Evolutionary conservation across 345 rosid species (phyloP), one percentile per base, ranked within the genome.

Genomic region (Euphorbia peplus): DNA sequence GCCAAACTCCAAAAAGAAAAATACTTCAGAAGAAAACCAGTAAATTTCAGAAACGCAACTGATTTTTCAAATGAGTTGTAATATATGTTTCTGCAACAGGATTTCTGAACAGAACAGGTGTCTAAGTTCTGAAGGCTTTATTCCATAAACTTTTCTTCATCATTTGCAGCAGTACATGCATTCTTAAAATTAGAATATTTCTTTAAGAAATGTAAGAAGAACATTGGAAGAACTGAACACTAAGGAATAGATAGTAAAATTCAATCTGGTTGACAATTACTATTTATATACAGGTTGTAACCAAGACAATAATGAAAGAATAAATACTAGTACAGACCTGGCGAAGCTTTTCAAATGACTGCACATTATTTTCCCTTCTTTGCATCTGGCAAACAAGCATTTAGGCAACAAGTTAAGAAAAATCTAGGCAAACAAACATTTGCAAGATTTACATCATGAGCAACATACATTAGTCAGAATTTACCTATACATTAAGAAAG

Each of bases 291-390:
- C n/a, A 26, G 29, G 35, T 58, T 29, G 42, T 60, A n/a, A 60
- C 64, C 46, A 32, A 16, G 35, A 18, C 4, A 35, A 18, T 16
- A 39, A 39, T 35, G 11, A 32, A 30, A 60, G 8, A 42, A 13
- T 50, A n/a, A 47, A 30, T 59, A 55, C 29, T 21, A 68, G 70
- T 57, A 39, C 82, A 76, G 30, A 91, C 99, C 89, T 95, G 99
- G 50, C 99, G 96, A 79, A 95, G 92, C 88, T 95, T 95, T 81
- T 95, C 97, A 82, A 95, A 95, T 68, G 96, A 95, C 76, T 91
- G 99, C 70, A 91, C 97, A 71, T 91, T 95, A 79, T 95, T 95
- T 85, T 95, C 99, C 81, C 99, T 95, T 81, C 99, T 84, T 76
- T 91, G 99, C 99, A 95, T 91, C 97, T 95, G 75, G 65, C n/a